phyloP scores from a whole-genome alignment of 2,329 filamentous ascomycete genomes.

The Claviceps maximensis region DNA sequence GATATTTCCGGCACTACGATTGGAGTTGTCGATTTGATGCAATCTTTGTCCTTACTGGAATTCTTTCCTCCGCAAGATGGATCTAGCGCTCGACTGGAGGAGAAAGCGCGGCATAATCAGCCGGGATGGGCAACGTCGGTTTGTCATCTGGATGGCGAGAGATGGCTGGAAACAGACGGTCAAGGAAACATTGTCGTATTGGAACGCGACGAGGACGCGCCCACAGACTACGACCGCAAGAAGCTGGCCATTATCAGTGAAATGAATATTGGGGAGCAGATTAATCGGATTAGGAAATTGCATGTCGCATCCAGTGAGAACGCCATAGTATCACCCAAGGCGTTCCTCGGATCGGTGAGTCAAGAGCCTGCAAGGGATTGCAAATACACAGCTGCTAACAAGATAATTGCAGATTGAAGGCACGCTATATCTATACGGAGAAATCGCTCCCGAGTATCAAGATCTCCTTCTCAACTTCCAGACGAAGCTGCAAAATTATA shows the following conservation, averaged over 20 bases:
- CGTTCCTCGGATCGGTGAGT: conserved; percentile 78
- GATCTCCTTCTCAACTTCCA: conserved; percentile 79
- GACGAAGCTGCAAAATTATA: conserved; percentile 48
- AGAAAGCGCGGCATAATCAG: conserved; percentile 69
- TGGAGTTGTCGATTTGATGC: conserved; percentile 85
- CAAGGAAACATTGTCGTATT: conserved; percentile 80
- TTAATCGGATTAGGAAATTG: conserved; percentile 73
- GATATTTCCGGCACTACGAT: conserved; percentile 62
- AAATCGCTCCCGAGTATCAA: conserved; percentile 58
- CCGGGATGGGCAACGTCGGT: conserved; percentile 73
- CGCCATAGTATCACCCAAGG: conserved; percentile 62
- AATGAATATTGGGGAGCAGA: conserved; percentile 80
- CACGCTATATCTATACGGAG: conserved; percentile 77
- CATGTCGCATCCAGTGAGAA: conserved; percentile 50
- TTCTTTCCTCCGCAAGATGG: conserved; percentile 47
- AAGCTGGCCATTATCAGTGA: conserved; percentile 65
- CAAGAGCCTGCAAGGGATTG: background rate
- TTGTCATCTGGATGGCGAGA: conserved; percentile 55
- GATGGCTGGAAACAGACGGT: conserved; percentile 72
- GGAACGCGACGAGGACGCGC: conserved; percentile 56
- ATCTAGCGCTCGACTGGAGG: conserved; percentile 49
- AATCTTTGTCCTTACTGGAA: conserved; percentile 70
- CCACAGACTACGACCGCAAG: conserved; percentile 59
- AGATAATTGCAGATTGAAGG: conserved; percentile 58
- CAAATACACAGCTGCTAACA: conserved; percentile 1